Evolutionary conservation across 352 stramenopile genomes (phyloP).

Genomic region (Globisporangium solare): DNA sequence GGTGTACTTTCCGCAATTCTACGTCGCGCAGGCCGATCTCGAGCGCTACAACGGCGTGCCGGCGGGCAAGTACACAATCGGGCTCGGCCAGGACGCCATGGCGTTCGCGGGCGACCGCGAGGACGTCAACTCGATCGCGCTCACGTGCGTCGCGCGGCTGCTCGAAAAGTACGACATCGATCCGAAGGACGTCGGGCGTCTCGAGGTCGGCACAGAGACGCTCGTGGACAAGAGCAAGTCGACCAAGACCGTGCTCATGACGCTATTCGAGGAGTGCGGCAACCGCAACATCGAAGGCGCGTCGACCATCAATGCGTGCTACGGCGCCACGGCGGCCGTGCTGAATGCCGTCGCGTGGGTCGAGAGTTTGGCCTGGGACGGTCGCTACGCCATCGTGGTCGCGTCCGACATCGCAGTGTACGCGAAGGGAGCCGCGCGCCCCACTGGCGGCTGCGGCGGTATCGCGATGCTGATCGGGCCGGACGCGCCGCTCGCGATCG

Average conservation of each 20-base stretch:
- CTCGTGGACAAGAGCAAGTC: conserved; percentile 89
- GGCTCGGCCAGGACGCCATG: conserved; percentile 56
- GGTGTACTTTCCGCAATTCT: conserved; percentile 94
- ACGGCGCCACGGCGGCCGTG: conserved; percentile 95
- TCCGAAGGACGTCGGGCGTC: conserved; percentile 80
- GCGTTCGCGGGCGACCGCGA: conserved; percentile 67
- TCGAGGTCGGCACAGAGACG: conserved; percentile 98
- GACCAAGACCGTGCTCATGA: conserved; percentile 79
- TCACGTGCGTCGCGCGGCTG: conserved; percentile 52
- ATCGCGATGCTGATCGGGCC: conserved; percentile 95
- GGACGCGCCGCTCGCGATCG: conserved; percentile 91
- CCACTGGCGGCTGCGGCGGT: conserved; percentile 90
- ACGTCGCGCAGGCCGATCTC: conserved; percentile 92
- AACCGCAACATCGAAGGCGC: conserved; percentile 81
- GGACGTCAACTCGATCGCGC: conserved; percentile 67
- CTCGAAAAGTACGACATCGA: conserved; percentile 48
- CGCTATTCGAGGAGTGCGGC: conserved; percentile 48
- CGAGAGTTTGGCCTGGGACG: conserved; percentile 91
- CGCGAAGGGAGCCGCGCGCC: conserved; percentile 84
- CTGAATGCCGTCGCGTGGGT: conserved; percentile 97
- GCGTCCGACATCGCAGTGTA: conserved; percentile 97
- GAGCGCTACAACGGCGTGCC: conserved; percentile 88
- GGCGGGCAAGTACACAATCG: conserved; percentile 68
- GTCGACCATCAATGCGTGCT: conserved; percentile 97
- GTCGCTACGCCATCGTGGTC: conserved; percentile 94